Percentiles rank a stretch among this genome's conserved stretches.
Conservation (phyloP, 306 rosid species). For the Cucurbita moschata region DNA sequence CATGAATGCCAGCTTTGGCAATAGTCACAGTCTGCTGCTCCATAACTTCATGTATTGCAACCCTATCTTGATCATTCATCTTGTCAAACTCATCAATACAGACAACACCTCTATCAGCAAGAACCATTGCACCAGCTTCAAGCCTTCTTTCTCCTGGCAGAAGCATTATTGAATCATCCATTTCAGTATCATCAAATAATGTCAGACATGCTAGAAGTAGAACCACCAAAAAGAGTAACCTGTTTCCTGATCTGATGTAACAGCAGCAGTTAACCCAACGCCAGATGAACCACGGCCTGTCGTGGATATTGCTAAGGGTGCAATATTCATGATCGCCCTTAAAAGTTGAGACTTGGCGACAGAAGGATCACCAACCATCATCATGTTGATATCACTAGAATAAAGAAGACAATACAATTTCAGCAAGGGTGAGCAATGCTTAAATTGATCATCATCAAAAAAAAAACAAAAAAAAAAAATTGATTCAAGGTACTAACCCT, state of each 20-base stretch:
- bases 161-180: conserved; percentile 7
- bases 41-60: conserved; percentile 98
- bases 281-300: conserved; percentile 99
- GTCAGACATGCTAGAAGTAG: neutral
- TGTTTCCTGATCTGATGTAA: conserved; percentile 97
- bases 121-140: conserved; percentile 99
- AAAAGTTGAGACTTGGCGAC: conserved; percentile 98
- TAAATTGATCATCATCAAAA: neutral
- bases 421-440: neutral
- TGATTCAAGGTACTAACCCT: conserved; percentile 48
- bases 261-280: conserved; percentile 98
- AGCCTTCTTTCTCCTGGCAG: conserved; percentile 87
- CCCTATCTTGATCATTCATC: conserved; percentile 96
- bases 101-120: conserved; percentile 98
- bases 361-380: conserved; percentile 99
- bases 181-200: neutral
- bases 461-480: neutral
- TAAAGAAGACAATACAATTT: conserved; percentile 7
- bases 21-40: conserved; percentile 98
- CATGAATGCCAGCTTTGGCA: conserved; percentile 99
- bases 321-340: conserved; percentile 86
- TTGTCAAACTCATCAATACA: conserved; percentile 99
- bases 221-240: conserved; percentile 29
- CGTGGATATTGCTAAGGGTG: conserved; percentile 94
- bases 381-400: conserved; percentile 92